A percentile compares a stretch with the other conserved stretches of the same genome.
Conservation (phyloP, 495 filamentous ascomycete species). For the Diplogelasinospora grovesii region DNA sequence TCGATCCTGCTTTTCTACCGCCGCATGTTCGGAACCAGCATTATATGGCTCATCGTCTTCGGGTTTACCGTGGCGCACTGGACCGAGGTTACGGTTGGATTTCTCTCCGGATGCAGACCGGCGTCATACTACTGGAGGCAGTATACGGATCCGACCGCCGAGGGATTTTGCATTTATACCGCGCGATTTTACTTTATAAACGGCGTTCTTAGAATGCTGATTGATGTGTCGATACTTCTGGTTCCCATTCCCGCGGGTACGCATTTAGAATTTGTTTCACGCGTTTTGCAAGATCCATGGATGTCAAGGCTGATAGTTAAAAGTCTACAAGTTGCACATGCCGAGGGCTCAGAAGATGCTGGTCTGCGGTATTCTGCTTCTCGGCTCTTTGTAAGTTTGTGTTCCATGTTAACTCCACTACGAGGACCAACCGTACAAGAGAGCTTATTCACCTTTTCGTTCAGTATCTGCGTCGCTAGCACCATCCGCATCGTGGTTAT, state of each 20-base stretch:
- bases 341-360: conserved; percentile 30
- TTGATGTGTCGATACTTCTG: conserved; percentile 36
- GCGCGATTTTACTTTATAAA: conserved; percentile 19
- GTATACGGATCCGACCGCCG: conserved; percentile 15
- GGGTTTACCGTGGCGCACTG: conserved; percentile 11
- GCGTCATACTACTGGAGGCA: conserved; percentile 17
- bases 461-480: conserved; percentile 33
- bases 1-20: conserved; percentile 20
- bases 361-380: conserved; percentile 34
- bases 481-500: conserved; percentile 36
- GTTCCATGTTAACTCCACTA: conserved; percentile 6
- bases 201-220: conserved; percentile 24
- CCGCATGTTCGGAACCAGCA: conserved; percentile 13
- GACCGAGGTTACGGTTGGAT: conserved; percentile 18
- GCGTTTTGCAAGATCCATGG: too few relatives aligned
- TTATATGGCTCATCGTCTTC: conserved; percentile 15
- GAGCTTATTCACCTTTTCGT: background rate
- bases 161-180: conserved; percentile 16
- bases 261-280: conserved; percentile 1
- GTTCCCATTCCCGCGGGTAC: conserved; percentile 33
- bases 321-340: conserved; percentile 30
- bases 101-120: conserved; percentile 15
- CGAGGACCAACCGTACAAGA: too few relatives aligned
- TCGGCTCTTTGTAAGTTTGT: conserved; percentile 33
- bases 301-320: conserved; percentile 4